A percentile compares a stretch with the other conserved stretches of the same genome.
phyloP scores from a whole-genome alignment of 352 stramenopile genomes.

The Globisporangium cylindrosporum region DNA sequence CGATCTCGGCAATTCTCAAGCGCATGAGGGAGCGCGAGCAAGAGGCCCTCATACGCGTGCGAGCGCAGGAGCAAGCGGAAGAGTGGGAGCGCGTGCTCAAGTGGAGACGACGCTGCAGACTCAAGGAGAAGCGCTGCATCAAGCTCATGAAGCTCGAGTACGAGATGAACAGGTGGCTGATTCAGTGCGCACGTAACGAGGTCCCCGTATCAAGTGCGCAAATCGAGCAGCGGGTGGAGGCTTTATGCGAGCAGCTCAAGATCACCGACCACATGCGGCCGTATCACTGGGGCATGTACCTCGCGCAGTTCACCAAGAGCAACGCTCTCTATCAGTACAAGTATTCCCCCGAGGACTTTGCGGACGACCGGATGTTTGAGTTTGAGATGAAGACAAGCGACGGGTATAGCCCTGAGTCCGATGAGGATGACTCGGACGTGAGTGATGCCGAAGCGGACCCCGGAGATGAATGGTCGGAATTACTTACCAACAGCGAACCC shows the following conservation, averaged over 20 bases:
- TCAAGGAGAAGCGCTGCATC: constrained; percentile 25
- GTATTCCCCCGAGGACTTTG: neutral
- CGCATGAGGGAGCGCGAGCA: neutral
- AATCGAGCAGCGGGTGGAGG: constrained; percentile 35
- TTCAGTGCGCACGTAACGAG: constrained; percentile 27
- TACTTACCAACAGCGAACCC: too few relatives aligned
- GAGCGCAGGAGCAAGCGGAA: neutral
- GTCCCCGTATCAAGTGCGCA: constrained; percentile 22
- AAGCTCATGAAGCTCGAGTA: constrained; percentile 53
- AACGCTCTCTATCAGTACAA: constrained; percentile 24
- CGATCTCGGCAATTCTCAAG: constrained; percentile 11
- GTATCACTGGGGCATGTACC: constrained; percentile 58
- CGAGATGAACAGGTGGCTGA: constrained; percentile 44
- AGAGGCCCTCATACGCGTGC: too few relatives aligned
- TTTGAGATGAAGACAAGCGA: too few relatives aligned
- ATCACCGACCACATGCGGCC: constrained; percentile 24
- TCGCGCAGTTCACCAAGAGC: constrained; percentile 50
- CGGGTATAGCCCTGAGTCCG: neutral
- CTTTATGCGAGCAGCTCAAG: constrained; percentile 33
- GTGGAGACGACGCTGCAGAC: too few relatives aligned
- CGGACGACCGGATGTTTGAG: neutral
- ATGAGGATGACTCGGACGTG: neutral
- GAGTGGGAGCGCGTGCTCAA: neutral
- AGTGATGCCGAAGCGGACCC: too few relatives aligned
- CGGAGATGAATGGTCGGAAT: too few relatives aligned